Conservation (phyloP, 2,329 filamentous ascomycete genomes). For the Nemania sp. region DNA sequence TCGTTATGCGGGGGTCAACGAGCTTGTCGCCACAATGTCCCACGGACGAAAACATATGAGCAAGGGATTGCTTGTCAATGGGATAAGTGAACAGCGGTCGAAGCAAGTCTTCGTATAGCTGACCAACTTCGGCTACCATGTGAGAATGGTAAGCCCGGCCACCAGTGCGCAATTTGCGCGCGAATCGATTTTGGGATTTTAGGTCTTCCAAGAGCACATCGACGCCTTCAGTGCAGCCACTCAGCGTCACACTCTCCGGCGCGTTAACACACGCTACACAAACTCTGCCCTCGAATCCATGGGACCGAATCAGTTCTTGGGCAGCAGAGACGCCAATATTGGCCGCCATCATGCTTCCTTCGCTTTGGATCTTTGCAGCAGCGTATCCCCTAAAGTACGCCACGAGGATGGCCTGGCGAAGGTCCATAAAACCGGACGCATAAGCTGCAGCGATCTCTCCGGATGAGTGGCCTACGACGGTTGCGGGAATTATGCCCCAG, state of each 20-base stretch:
- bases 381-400: constrained; percentile 32
- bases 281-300: not conserved
- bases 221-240: constrained; percentile 1
- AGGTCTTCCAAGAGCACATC: not conserved
- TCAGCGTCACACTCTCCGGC: constrained; percentile 25
- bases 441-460: constrained; percentile 50
- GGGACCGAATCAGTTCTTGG: not conserved
- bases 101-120: constrained; percentile 21
- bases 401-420: constrained; percentile 20
- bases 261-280: constrained; percentile 29
- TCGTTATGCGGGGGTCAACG: no score
- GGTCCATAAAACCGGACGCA: constrained; percentile 38
- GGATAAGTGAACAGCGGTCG: not conserved
- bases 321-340: constrained; percentile 1
- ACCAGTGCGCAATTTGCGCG: constrained; percentile 7
- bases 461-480: constrained; percentile 37
- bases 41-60: constrained; percentile 25
- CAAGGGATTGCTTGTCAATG: not conserved
- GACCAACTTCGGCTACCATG: constrained; percentile 22
- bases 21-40: no score
- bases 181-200: not conserved
- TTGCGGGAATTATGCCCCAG: constrained; percentile 20
- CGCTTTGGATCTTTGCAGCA: not conserved
- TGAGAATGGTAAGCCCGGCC: constrained; percentile 23
- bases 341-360: constrained; percentile 32